These are phyloP conservation scores for Nannochloropsis salina DNA, from an alignment of 108 stramenopile species.

Conservation along the genomic window DNA sequence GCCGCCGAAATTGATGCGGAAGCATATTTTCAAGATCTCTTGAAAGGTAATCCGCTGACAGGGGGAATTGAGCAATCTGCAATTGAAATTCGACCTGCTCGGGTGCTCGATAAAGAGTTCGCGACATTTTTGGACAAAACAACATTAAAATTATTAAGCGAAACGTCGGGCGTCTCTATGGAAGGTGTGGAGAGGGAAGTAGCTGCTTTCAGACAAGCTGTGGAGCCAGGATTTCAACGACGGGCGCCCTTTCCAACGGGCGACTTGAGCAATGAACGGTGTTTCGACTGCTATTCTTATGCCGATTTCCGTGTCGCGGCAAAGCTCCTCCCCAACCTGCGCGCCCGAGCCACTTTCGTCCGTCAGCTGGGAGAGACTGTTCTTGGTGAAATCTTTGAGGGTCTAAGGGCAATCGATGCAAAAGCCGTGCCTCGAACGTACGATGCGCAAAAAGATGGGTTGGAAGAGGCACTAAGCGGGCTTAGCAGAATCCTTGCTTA, in stretches of 20 bases:
- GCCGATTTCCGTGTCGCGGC: background rate
- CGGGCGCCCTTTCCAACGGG: constrained; percentile 4
- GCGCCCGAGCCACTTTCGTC: background rate
- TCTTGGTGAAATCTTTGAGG: background rate
- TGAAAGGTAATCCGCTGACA: background rate
- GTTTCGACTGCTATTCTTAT: constrained; percentile 5
- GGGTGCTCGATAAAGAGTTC: background rate
- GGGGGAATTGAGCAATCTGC: background rate
- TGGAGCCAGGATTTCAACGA: constrained; percentile 8
- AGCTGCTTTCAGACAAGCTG: background rate
- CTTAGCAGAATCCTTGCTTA: background rate
- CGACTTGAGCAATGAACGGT: background rate
- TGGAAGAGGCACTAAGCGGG: background rate
- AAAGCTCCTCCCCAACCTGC: background rate
- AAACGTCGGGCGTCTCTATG: background rate
- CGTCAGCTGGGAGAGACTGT: background rate
- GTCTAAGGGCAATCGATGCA: background rate
- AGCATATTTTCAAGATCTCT: background rate
- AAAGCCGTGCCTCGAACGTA: background rate
- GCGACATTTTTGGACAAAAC: background rate
- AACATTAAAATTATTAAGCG: background rate
- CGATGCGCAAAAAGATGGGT: constrained; percentile 8
- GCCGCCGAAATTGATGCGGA: background rate
- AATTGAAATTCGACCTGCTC: background rate
- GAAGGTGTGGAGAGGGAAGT: background rate